Base-by-base conservation (phyloP, 495 filamentous ascomycete species). In the Staphylotrichum longicolle region DNA sequence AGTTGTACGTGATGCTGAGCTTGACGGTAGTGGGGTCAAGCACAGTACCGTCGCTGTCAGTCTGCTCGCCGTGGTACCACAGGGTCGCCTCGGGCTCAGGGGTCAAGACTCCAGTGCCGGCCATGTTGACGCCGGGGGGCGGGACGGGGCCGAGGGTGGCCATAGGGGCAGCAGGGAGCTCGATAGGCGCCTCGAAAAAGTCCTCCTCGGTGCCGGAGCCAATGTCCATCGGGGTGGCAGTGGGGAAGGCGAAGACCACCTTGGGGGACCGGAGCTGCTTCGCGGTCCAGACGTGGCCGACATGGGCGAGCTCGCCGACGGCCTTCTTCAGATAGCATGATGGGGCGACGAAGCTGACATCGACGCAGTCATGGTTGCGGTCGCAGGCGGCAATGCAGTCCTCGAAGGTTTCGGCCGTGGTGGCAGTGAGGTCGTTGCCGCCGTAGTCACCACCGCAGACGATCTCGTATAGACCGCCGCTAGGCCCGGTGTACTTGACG, bases 1-100 rank as follows among this genome's bases (percentile, higher is more conserved):
- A 47, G 45, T 57, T 45, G 62, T 59, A 64, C 0, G 57, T 61
- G 50, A 64, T 41, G 52, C 37, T 54, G 10, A 64, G 49, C 8
- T 39, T 48, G 2, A 57, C 55, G 8, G 55, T 37, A 8, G 37
- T 41, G 47, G 54, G 8, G 42, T 5, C 48, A 9, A 27, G 37
- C 10, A 35, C 58, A 27, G 40, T 61, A 3, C 32, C 54, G n/a
- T 53, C 50, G 15, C 50, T 42, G n/a, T 57, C 55, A 12, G 3
- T 37, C 42, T 57, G 55, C 7, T 42, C 34, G 6, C 55, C 55
- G 42, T 57, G 35, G 42, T 57, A 57, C 40, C 41, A 57, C 5
- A 46, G 55, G 42, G 47, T 42, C 8, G 41, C 12, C 3, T 33
- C 41, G 5, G 41, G 55, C 20, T 37, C 55, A 11, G 55, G 55